A percentile compares a stretch with the other conserved stretches of the same genome.
phyloP scores from a whole-genome alignment of 1,284 basidiomycete species.

The Trichosporon asahii region DNA sequence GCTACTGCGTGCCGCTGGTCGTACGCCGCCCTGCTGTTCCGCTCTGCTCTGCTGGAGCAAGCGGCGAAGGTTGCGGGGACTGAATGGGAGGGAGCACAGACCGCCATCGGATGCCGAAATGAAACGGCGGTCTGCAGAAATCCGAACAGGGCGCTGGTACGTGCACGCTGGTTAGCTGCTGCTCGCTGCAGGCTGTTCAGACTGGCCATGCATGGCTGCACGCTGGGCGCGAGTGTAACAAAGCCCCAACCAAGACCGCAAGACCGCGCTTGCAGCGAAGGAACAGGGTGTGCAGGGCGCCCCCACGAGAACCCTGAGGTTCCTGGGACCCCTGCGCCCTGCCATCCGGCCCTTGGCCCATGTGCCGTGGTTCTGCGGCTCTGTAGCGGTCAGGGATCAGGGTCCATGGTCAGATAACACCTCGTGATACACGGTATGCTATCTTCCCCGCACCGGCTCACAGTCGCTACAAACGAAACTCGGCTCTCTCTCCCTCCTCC shows the following conservation, averaged over 20 bases:
- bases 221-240: no score
- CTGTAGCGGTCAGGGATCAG: conserved; percentile 3
- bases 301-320: background rate
- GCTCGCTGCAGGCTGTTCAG: no score
- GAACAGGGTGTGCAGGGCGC: background rate
- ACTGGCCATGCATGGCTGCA: no score
- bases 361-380: background rate
- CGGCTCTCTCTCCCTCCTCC: background rate
- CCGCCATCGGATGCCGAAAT: conserved; percentile 7
- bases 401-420: conserved; percentile 1
- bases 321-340: background rate
- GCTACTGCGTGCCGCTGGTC: background rate
- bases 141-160: conserved; percentile 4
- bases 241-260: no score
- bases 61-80: background rate
- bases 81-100: background rate
- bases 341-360: background rate
- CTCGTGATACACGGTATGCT: conserved; percentile 8
- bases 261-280: no score
- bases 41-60: background rate
- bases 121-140: background rate
- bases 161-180: background rate
- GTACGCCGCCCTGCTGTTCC: background rate
- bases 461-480: background rate
- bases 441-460: background rate